Conservation (phyloP, 768 basidiomycete genomes). For the Mycena belliarum region DNA sequence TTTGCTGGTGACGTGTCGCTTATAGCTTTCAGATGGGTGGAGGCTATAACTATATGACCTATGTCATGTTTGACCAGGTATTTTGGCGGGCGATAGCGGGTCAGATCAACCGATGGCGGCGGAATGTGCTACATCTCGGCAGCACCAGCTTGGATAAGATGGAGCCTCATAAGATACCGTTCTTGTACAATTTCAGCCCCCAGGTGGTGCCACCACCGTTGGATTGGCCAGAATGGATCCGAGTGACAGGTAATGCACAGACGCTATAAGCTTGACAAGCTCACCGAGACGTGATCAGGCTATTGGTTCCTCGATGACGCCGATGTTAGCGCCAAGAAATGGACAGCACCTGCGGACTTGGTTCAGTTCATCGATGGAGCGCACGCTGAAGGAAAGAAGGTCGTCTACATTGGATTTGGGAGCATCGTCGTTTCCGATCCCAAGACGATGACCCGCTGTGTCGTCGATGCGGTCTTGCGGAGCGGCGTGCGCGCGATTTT, state of each 20-base stretch:
- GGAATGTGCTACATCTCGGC: conserved; percentile 70
- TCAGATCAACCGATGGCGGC: conserved; percentile 94
- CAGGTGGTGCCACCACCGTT: conserved; percentile 87
- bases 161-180: conserved; percentile 97
- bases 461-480: conserved; percentile 83
- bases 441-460: conserved; percentile 85
- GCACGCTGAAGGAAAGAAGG: conserved; percentile 73
- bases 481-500: conserved; percentile 92
- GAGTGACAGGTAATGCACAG: conserved; percentile 66
- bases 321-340: conserved; percentile 85
- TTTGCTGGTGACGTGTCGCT: background rate
- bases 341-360: conserved; percentile 82
- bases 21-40: conserved; percentile 76
- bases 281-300: conserved; percentile 44
- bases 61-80: conserved; percentile 96
- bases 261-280: background rate
- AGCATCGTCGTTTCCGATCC: conserved; percentile 97
- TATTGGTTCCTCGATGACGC: conserved; percentile 98
- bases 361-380: conserved; percentile 83
- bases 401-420: conserved; percentile 97
- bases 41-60: conserved; percentile 98
- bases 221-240: conserved; percentile 99
- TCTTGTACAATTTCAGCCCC: conserved; percentile 97
- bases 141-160: conserved; percentile 91
- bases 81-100: conserved; percentile 96